Conservation (phyloP, 768 basidiomycete genomes). For the Multifurca ochricompacta region DNA sequence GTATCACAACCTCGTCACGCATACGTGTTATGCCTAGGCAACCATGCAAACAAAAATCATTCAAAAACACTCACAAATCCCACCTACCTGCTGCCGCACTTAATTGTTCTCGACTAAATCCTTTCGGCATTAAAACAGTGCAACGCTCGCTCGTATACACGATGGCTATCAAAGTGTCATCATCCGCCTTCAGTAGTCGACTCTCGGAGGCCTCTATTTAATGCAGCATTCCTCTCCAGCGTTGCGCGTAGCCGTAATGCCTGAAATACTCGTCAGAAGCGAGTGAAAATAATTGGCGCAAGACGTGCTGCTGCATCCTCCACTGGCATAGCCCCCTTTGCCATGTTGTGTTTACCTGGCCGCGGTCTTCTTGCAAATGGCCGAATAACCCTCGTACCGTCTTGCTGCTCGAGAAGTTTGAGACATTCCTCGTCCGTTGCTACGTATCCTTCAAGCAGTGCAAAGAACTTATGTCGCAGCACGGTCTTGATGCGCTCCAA, state of each 20-base stretch:
- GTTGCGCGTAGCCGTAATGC: conserved; percentile 62
- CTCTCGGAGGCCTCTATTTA: conserved; percentile 10
- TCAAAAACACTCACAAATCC: conserved; percentile 18
- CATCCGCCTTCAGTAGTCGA: conserved; percentile 8
- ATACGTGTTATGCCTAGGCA: conserved; percentile 17
- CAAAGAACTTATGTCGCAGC: conserved; percentile 79
- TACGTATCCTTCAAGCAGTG: conserved; percentile 61
- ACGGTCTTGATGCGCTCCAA: conserved; percentile 81
- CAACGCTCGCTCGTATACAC: neutral
- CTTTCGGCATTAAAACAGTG: neutral
- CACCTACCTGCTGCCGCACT: neutral
- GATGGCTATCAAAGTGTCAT: neutral
- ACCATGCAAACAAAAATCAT: conserved; percentile 23
- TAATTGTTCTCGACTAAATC: neutral
- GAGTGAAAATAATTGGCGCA: neutral
- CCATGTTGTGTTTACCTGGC: conserved; percentile 80
- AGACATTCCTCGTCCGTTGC: conserved; percentile 69
- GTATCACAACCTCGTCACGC: conserved; percentile 17
- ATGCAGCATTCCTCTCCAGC: conserved; percentile 16
- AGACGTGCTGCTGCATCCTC: conserved; percentile 73
- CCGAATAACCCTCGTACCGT: conserved; percentile 29
- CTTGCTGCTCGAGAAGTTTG: conserved; percentile 43
- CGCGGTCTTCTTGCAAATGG: conserved; percentile 46
- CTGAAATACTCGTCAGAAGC: conserved; percentile 29
- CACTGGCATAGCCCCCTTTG: conserved; percentile 72